Base-by-base conservation (phyloP, 441 rosid genomes). In the Viola pubescens region DNA sequence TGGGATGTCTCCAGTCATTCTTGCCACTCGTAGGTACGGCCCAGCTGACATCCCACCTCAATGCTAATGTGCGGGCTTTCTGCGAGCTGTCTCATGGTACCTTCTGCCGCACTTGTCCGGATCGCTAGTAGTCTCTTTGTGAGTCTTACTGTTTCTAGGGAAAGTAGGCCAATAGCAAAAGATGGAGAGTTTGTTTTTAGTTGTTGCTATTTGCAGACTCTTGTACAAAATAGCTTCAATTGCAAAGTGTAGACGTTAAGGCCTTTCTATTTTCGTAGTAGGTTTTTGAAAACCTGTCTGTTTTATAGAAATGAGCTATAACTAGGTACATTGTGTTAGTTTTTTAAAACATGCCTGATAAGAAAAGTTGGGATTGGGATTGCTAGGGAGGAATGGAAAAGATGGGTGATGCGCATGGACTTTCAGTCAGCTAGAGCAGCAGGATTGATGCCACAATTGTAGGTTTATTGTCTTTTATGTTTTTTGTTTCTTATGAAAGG, bases 61-160 rank as follows among this genome's bases (percentile, higher is more conserved):
- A 81, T 61, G 79, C 82, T 62, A 82, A 85, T 11, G 68, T 64
- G 54, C 91, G 97, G 67, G 95, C 86, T 60, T 94, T 84, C 66
- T 83, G 91, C 72, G 91, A 89, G 81, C 86, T 94, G 85, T 77
- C 88, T 83, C 86, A 94, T 48, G 98, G 97, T 94, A 89, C 88
- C 95, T 86, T 85, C 86, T 52, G 74, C 74, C 83, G 86, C 68
- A 73, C 96, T 88, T 88, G 89, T 94, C 95, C 72, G 78, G 98
- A 89, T 84, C 91, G 92, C 89, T 94, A 92, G 64, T 85, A 62
- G 74, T 84, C 71, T 73, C 79, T 86, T 88, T 81, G 98, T 87
- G 97, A 84, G 96, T 89, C 79, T 82, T 77, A 74, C 80, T 60
- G 68, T 79, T 75, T 76, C 60, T 81, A 81, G 81, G 90, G 72